Percentiles rank a stretch among this genome's conserved stretches.
Evolutionary conservation across 306 rosid species (phyloP).

Genomic region (Benincasa hispida): DNA sequence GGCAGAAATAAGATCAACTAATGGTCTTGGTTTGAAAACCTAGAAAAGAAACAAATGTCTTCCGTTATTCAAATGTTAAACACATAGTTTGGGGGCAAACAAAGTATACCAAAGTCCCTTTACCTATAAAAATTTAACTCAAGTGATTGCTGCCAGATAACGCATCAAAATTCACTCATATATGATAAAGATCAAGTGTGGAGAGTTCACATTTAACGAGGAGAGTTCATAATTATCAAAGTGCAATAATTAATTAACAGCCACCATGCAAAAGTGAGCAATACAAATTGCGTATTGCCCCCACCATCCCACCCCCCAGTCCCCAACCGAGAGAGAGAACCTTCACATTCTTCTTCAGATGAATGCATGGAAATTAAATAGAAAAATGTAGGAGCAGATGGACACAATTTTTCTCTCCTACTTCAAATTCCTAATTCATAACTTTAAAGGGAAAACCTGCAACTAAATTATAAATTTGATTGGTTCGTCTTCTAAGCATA

Average conservation of each 20-base stretch:
- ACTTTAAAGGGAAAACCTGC: not conserved
- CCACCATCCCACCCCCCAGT: not conserved
- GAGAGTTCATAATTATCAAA: not conserved
- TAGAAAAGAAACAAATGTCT: constrained; percentile 12
- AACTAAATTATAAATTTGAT: not conserved
- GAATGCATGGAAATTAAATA: not conserved
- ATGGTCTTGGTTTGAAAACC: constrained; percentile 88
- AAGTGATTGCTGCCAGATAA: not conserved
- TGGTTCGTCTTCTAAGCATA: constrained; percentile 12
- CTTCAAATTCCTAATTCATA: not conserved
- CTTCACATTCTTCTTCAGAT: not conserved
- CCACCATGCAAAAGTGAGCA: not conserved
- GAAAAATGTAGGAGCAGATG: not conserved
- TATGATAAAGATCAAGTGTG: not conserved
- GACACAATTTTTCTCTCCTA: not conserved
- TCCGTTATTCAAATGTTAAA: not conserved
- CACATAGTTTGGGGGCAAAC: not conserved
- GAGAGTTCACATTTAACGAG: not conserved
- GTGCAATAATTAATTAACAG: not conserved
- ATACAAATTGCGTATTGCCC: not conserved
- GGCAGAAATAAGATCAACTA: constrained; percentile 89
- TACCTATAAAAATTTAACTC: not conserved
- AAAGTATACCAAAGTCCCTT: not conserved
- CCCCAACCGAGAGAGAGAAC: not conserved
- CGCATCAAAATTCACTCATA: not conserved